Conservation (phyloP, 108 stramenopile genomes). For the Pseudonitzschia pungens region DNA sequence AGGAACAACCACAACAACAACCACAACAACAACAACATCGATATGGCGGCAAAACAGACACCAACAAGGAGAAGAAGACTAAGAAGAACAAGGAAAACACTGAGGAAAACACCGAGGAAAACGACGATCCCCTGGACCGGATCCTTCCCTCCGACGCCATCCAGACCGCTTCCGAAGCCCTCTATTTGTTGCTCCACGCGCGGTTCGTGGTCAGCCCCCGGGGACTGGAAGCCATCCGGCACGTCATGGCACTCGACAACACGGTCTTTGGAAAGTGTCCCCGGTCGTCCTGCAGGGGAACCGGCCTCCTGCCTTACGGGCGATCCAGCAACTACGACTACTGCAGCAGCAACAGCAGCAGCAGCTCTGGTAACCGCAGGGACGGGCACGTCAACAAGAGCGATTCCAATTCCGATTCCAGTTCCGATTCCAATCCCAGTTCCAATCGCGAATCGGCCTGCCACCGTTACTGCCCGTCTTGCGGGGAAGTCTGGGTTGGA, state of each 20-base stretch:
- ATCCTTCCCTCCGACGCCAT: conserved; percentile 27
- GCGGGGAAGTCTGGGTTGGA: conserved; percentile 33
- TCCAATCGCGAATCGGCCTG: conserved; percentile 13
- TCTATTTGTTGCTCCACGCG: conserved; percentile 54
- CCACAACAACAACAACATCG: too few species aligned
- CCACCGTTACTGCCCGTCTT: conserved; percentile 41
- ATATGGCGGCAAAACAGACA: too few species aligned
- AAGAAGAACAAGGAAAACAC: too few species aligned
- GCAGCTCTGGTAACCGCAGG: too few species aligned
- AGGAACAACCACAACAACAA: too few species aligned
- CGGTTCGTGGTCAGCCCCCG: conserved; percentile 50
- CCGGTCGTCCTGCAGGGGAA: conserved; percentile 38
- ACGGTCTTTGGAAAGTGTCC: conserved; percentile 63
- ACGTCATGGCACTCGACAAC: conserved; percentile 16
- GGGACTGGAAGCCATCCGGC: conserved; percentile 52
- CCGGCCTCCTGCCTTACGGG: conserved; percentile 49
- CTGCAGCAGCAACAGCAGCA: neutral
- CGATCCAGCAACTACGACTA: conserved; percentile 24
- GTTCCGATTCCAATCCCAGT: too few species aligned
- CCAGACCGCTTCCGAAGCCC: conserved; percentile 49
- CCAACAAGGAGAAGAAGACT: too few species aligned
- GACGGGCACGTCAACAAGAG: too few species aligned
- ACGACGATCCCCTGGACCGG: too few species aligned
- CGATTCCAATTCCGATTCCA: too few species aligned
- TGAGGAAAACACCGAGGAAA: conserved; percentile 3